Base-by-base conservation (phyloP, 129 eudicot species). In the Ambrosia trifida region DNA sequence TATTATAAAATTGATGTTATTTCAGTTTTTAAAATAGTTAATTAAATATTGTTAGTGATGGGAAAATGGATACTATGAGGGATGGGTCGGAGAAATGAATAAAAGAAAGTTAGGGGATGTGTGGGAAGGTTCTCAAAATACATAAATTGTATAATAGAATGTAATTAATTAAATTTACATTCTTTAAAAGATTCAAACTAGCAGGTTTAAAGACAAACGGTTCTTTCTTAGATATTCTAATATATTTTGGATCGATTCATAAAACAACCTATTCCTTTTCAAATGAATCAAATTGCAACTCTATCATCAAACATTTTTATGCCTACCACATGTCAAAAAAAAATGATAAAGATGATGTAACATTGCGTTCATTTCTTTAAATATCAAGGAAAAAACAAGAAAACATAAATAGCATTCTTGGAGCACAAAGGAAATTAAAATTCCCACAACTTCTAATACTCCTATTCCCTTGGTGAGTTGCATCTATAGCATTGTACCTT, bases 401-500 rank as follows among this genome's bases (percentile, higher is more conserved):
- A 33, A 59, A 47, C 46, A 60, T 60, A 60, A 57, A 60, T 67
- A 56, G 60, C 68, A 43, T 67, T 30, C 57, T 64, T 66, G 24
- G 38, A 68, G 43, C 68, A 57, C 69, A 58, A 76, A 7, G 33
- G 35, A 32, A 33, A n/a, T n/a, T n/a, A n/a, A 30, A 30, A 13
- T 56, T 33, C 69, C 36, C 44, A 59, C 64, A 58, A 14, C 62
- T 57, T 68, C 59, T 44, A n/a, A 28, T 76, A 10, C 54, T 76
- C 35, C 65, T 77, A 86, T 72, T 83, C 90, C 77, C 78, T 85
- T 4, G 91, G 88, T 33, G 83, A 79, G 52, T 79, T 93, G 86
- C 98, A 93, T 73, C 83, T 89, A 44, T 78, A 87, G 69, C 98
- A 93, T 64, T 93, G 95, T 69, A 40, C 81, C 85, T 89, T 89